Evolutionary conservation across 2,329 filamentous ascomycete species (phyloP), one percentile per base, ranked within the genome.

Genomic region (Pseudohalonectria lignicola): DNA sequence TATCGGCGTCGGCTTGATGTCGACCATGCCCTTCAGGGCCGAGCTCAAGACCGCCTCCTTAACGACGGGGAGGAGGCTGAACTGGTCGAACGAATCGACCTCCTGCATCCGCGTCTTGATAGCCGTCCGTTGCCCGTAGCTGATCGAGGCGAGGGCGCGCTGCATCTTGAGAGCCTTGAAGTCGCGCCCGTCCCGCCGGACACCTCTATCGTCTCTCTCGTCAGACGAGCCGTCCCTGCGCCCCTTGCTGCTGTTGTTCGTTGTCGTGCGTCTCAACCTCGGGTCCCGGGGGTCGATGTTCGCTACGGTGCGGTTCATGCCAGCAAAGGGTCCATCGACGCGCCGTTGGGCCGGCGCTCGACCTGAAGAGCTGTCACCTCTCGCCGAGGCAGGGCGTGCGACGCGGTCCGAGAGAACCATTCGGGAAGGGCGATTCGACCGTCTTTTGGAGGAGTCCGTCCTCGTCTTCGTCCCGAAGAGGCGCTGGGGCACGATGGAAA

Each of bases 131-230:
- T 76, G 74, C 28, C 75, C 75, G 54, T 95, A 95, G 0, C 86
- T 76, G 4, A 96, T 69, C 3, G 79, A 75, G 2, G 84, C 67
- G 45, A 96, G 65, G 2, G 83, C 71, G 37, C 79, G 77, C 56
- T 95, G 90, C 90, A 96, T 96, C 63, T 93, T 94, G 57, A 96
- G 67, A 4, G 90, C 88, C 55, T 93, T 88, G 59, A 75, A 82
- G 7, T 72, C 60, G 17, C 66, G 64, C 41, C 63, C 57, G 44
- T 67, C 64, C 54, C 66, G 58, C 60, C 53, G 21, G n/a, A 31
- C 17, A 13, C 17, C 16, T 45, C 60, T n/a, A n/a, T n/a, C n/a
- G n/a, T n/a, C n/a, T n/a, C n/a, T n/a, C n/a, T n/a, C n/a, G n/a
- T n/a, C n/a, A n/a, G n/a, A n/a, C n/a, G n/a, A n/a, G n/a, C n/a